phyloP scores from a whole-genome alignment of 306 rosid genomes.

The Medicago arabica region DNA sequence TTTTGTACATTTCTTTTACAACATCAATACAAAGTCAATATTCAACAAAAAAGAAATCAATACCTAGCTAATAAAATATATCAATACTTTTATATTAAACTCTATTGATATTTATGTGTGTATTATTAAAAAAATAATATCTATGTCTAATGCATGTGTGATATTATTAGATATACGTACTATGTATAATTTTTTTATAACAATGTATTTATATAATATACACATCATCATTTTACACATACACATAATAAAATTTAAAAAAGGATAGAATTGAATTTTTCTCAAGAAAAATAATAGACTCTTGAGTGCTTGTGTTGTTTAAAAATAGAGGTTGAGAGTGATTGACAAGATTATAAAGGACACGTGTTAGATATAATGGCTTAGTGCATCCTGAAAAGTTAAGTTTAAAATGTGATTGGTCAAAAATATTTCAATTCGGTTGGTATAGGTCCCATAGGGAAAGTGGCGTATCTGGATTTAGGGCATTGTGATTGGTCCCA shows the following conservation, averaged over 20 bases:
- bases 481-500: constrained; percentile 50
- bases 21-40: no score
- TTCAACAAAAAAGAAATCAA: no score
- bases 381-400: constrained; percentile 20
- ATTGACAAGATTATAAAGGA: constrained; percentile 11
- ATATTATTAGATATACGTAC: no score
- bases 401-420: neutral
- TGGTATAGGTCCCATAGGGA: neutral
- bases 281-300: neutral
- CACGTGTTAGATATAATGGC: constrained; percentile 17
- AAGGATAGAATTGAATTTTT: neutral
- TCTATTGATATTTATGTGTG: no score
- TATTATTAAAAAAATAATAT: no score
- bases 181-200: no score
- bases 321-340: constrained; percentile 14
- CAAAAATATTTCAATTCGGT: neutral
- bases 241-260: neutral
- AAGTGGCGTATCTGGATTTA: constrained; percentile 33
- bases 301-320: neutral
- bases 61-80: no score
- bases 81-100: no score
- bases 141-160: no score
- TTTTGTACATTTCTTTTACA: no score
- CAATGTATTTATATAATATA: no score
- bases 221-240: no score